These are phyloP conservation scores for Purshia tridentata DNA, from an alignment of 306 rosid genomes.

Conservation along the genomic window DNA sequence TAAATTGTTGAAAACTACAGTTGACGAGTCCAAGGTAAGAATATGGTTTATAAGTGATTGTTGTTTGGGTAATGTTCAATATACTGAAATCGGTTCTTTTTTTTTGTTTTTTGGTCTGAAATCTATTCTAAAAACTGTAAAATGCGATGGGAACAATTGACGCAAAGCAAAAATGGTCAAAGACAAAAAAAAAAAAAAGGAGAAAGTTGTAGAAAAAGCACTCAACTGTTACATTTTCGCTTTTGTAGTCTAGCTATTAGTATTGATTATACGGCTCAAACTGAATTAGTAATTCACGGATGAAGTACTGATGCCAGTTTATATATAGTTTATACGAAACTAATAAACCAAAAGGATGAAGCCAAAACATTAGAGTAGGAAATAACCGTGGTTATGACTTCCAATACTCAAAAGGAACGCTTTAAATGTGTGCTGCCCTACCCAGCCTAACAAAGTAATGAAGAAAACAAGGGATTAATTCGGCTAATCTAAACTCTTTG, in stretches of 20 bases:
- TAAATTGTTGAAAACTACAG: too few species aligned
- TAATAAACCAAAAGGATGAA: not conserved
- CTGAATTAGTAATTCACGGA: too few species aligned
- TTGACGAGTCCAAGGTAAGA: too few species aligned
- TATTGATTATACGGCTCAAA: not conserved
- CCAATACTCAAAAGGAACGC: not conserved
- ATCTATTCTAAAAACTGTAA: not conserved
- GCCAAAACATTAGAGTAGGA: not conserved
- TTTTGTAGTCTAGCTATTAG: not conserved
- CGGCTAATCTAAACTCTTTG: too few species aligned
- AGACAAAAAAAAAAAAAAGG: too few species aligned
- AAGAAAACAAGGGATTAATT: not conserved
- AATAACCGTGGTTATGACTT: slow-evolving; percentile 7
- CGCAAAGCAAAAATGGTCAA: too few species aligned
- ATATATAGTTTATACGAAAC: not conserved
- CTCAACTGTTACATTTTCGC: too few species aligned
- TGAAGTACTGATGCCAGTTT: too few species aligned
- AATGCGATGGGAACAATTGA: not conserved
- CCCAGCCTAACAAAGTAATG: not conserved
- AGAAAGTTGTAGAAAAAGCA: too few species aligned
- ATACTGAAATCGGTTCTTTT: not conserved
- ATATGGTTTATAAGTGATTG: too few species aligned
- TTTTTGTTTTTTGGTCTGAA: not conserved
- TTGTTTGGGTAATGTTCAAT: too few species aligned
- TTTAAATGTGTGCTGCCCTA: not conserved